Evolutionary conservation across 257 asterid genomes (phyloP).

Genomic region (Solanum rostratum): DNA sequence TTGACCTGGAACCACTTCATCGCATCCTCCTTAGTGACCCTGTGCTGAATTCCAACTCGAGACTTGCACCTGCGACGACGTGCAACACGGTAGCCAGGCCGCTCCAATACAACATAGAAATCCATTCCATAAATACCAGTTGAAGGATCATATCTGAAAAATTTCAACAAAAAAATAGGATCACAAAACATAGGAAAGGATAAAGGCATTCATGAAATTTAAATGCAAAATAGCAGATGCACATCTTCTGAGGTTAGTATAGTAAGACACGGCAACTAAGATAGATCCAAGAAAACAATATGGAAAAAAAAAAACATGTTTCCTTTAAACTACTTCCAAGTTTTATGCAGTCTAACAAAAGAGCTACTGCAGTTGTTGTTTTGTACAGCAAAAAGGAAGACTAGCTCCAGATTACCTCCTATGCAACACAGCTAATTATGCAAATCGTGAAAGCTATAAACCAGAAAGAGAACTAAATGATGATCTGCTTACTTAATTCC

Average conservation of each 20-base stretch:
- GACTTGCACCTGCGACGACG: constrained; percentile 77
- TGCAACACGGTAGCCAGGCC: constrained; percentile 71
- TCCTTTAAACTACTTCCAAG: neutral
- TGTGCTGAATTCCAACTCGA: constrained; percentile 70
- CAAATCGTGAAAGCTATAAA: neutral
- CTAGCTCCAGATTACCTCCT: neutral
- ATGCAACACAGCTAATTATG: neutral
- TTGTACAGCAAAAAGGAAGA: neutral
- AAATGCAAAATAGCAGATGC: neutral
- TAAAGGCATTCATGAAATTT: neutral
- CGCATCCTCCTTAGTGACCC: constrained; percentile 65
- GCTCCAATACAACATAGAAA: constrained; percentile 55
- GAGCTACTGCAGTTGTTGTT: neutral
- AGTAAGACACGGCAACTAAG: neutral
- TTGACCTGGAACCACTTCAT: constrained; percentile 80
- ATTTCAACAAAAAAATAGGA: neutral
- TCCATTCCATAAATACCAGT: constrained; percentile 85
- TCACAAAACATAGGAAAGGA: neutral
- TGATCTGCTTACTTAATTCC: constrained; percentile 58
- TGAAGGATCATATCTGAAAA: constrained; percentile 58
- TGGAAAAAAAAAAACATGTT: neutral
- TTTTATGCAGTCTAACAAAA: neutral
- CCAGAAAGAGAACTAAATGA: neutral
- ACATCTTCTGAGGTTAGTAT: neutral
- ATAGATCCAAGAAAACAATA: neutral